A percentile compares a stretch with the other conserved stretches of the same genome.
These are phyloP conservation scores for Neoconidiobolus thromboides DNA, from an alignment of 371 early-diverging fungal genomes.

Conservation along the genomic window DNA sequence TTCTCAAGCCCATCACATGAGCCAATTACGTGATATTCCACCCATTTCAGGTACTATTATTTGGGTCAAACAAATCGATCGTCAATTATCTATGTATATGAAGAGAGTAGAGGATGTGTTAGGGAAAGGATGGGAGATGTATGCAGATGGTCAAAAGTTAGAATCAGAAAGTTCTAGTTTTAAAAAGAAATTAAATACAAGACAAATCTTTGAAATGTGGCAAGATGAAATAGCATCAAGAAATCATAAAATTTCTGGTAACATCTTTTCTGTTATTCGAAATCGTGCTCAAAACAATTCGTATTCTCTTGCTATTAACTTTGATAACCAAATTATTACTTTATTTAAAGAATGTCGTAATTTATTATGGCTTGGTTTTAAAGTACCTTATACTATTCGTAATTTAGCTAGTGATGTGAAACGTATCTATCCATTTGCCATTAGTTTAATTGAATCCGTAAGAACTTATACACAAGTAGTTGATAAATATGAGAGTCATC, in stretches of 20 bases:
- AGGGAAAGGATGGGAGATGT: conserved; percentile 93
- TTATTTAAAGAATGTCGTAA: conserved; percentile 96
- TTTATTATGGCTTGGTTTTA: conserved; percentile 78
- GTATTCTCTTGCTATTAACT: conserved; percentile 76
- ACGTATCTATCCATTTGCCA: conserved; percentile 93
- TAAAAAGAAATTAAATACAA: conserved; percentile 80
- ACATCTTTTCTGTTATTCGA: conserved; percentile 76
- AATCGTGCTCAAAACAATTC: conserved; percentile 59
- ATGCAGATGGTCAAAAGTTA: conserved; percentile 90
- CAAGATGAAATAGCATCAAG: conserved; percentile 66
- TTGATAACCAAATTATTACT: conserved; percentile 84
- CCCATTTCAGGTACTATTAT: conserved; percentile 87
- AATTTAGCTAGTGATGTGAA: conserved; percentile 91
- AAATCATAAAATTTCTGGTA: conserved; percentile 72
- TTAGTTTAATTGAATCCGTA: conserved; percentile 85
- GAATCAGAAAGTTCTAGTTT: conserved; percentile 79
- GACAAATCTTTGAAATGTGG: conserved; percentile 83
- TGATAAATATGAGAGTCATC: conserved; percentile 53
- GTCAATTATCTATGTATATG: conserved; percentile 89
- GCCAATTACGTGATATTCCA: conserved; percentile 81
- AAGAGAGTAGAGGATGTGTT: conserved; percentile 92
- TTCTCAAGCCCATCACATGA: conserved; percentile 75
- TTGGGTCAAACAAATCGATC: conserved; percentile 97
- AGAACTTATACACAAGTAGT: conserved; percentile 81
- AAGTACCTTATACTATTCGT: conserved; percentile 80